Conservation (phyloP, 2,329 filamentous ascomycete genomes). For the Penicillium sp. region DNA sequence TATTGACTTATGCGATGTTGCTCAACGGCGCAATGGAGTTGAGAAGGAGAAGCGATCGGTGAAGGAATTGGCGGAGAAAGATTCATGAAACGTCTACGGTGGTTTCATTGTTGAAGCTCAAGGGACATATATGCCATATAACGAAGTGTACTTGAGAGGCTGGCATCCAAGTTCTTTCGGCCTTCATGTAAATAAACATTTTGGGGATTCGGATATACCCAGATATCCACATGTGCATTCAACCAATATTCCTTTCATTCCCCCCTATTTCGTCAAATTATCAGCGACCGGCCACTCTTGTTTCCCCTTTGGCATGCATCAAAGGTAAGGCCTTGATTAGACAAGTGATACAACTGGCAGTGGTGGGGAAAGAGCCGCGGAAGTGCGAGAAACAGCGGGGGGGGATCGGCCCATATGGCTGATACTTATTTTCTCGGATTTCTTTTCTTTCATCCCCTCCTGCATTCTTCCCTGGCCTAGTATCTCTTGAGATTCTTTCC, state of each 20-base stretch:
- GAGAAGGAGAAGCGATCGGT: conserved; percentile 49
- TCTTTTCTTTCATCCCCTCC: background rate
- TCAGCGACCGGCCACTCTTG: no score
- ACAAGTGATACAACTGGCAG: background rate
- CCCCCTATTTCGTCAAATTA: no score
- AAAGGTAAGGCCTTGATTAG: no score
- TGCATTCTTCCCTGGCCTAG: background rate
- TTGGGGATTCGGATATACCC: no score
- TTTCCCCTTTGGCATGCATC: no score
- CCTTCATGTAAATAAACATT: no score
- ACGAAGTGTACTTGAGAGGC: background rate
- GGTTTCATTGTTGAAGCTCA: background rate
- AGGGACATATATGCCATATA: background rate
- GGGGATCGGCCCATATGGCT: no score
- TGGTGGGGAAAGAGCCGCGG: background rate
- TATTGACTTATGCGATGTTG: conserved; percentile 52
- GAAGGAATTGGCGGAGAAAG: conserved; percentile 4
- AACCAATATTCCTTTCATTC: no score
- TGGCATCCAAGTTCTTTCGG: background rate
- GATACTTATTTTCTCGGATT: background rate
- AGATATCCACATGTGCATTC: no score
- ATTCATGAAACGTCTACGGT: background rate
- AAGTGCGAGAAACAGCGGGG: background rate
- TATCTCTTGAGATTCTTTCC: no score
- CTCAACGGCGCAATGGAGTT: conserved; percentile 47